Conservation (phyloP, 2,329 filamentous ascomycete species). For the Arthrinium puccinioides region DNA sequence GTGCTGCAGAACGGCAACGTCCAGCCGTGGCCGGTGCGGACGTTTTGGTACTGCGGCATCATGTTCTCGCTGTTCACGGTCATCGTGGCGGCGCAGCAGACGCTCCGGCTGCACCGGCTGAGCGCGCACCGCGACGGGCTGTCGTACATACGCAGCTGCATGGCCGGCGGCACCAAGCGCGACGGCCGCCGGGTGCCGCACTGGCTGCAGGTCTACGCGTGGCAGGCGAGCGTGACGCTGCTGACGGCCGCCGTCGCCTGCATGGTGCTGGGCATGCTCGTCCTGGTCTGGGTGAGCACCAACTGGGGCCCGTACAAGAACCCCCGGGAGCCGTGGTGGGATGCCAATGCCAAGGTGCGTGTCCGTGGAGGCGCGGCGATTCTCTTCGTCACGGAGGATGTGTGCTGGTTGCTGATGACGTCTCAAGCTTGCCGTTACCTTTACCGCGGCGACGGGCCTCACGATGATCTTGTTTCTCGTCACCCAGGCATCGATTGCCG, state of each 20-base stretch:
- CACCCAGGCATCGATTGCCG: background rate
- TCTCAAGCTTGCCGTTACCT: slow-evolving; percentile 1
- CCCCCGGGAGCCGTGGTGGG: slow-evolving; percentile 10
- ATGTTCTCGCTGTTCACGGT: slow-evolving; percentile 44
- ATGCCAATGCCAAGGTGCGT: slow-evolving; percentile 8
- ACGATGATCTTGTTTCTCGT: background rate
- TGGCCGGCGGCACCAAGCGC: slow-evolving; percentile 2
- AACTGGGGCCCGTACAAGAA: slow-evolving; percentile 10
- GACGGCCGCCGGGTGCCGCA: slow-evolving; percentile 6
- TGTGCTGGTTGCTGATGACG: background rate
- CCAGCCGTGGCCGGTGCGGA: slow-evolving; percentile 31
- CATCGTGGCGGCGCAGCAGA: slow-evolving; percentile 33
- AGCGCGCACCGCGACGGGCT: slow-evolving; percentile 30
- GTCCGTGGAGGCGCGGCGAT: no score
- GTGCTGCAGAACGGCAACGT: slow-evolving; percentile 26
- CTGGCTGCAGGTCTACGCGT: slow-evolving; percentile 12
- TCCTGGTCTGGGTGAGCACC: slow-evolving; percentile 14
- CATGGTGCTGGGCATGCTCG: slow-evolving; percentile 11
- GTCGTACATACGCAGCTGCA: slow-evolving; percentile 20
- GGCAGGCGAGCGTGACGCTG: slow-evolving; percentile 13
- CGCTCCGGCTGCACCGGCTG: slow-evolving; percentile 32
- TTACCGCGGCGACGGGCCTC: background rate
- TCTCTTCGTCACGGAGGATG: background rate
- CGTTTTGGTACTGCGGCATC: slow-evolving; percentile 33
- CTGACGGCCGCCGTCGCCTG: slow-evolving; percentile 11